Evolutionary conservation across 1,284 basidiomycete species (phyloP).

Genomic region (Trichosporon inkin): DNA sequence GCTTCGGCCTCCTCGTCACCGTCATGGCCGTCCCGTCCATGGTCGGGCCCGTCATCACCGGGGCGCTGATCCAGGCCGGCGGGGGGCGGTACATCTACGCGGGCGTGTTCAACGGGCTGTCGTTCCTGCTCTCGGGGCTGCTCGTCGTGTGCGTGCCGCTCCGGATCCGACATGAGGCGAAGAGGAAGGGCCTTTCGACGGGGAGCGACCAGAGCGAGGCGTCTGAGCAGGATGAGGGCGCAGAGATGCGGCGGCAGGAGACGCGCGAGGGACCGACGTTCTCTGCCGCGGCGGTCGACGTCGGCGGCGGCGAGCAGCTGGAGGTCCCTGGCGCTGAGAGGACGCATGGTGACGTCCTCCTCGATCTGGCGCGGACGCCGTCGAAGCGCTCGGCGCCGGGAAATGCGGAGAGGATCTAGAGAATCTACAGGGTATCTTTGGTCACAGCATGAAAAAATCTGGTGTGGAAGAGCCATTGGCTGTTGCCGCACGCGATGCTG

Average conservation of each 20-base stretch:
- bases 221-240: neutral
- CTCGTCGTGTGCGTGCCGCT: neutral
- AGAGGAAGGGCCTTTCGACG: neutral
- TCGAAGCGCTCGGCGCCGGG: too few relatives aligned
- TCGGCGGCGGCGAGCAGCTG: neutral
- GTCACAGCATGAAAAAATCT: too few relatives aligned
- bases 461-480: too few relatives aligned
- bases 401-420: too few relatives aligned
- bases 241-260: neutral
- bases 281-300: conserved; percentile 4
- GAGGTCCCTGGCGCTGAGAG: too few relatives aligned
- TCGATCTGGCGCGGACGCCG: too few relatives aligned
- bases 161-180: neutral
- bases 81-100: conserved; percentile 1
- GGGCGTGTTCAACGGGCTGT: conserved; percentile 4
- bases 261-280: conserved; percentile 5
- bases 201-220: neutral
- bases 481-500: too few relatives aligned
- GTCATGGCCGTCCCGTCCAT: conserved; percentile 33
- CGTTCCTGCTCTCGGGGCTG: neutral
- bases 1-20: conserved; percentile 45
- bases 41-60: conserved; percentile 39
- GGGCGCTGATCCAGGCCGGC: conserved; percentile 5
- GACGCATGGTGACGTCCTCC: too few relatives aligned
- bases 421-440: too few relatives aligned